Evolutionary conservation across 78 protist genomes (phyloP), one percentile per base, ranked within the genome.

Genomic region (Dictyostelium citrinum): DNA sequence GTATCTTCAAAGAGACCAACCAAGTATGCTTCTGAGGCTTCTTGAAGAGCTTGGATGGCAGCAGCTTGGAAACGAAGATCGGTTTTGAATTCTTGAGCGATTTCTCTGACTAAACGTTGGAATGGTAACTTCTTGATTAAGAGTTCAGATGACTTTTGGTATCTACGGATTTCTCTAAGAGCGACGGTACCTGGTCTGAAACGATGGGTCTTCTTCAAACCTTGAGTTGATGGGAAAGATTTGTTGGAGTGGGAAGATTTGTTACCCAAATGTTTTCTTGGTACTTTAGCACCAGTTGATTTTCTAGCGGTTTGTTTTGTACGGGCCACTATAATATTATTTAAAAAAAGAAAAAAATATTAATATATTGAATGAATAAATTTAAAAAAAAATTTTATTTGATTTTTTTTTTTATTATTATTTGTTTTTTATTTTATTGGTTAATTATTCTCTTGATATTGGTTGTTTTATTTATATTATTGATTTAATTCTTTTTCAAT

Each of bases 251-350:
- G 95, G 51, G 98, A 96, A 2, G 98, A 97, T 90, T 95, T 97
- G 84, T 91, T 86, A 83, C 90, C 86, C 39, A 84, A 80, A 22
- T 83, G 95, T 68, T 95, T 90, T 58, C 97, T 46, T 71, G 98
- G 98, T 24, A 97, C 99, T 95, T 98, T 98, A 78, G 98, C 99
- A 74, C 99, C 99, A 68, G 99, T 98, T 51, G 98, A 91, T 96
- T 98, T 98, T 81, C 99, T 97, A 20, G 99, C 99, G 55, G 99
- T 98, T 90, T 98, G 99, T 96, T 98, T 98, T 58, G 99, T 98
- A 49, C 99, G 98, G 58, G 99, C 99, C 99, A 98, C 97, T 81
- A n/a, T 35, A 64, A 81, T 39, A 39, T 75, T 68, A 20, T 79
- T 78, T 17, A 27, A 12, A 33, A 27, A 64, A 20, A 11, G 3